Evolutionary conservation across 2,329 filamentous ascomycete genomes (phyloP).

Genomic region (Polychaeton citri): DNA sequence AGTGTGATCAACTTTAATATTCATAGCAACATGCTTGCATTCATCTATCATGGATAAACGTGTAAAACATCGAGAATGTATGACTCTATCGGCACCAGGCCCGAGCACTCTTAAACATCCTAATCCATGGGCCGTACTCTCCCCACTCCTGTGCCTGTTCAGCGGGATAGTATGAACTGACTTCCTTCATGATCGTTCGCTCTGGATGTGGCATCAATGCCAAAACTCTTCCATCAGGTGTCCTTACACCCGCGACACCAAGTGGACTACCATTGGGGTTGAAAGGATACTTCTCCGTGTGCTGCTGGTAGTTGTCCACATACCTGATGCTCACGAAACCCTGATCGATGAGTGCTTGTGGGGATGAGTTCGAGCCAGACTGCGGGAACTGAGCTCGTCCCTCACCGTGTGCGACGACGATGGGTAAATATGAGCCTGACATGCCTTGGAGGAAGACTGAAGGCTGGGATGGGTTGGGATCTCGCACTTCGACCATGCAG

Average conservation of each 20-base stretch:
- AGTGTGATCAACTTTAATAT: too few relatives aligned
- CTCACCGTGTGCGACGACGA: conserved; percentile 83
- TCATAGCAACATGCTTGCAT: too few relatives aligned
- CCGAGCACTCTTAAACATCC: conserved; percentile 77
- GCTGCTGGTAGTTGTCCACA: conserved; percentile 64
- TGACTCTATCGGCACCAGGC: conserved; percentile 77
- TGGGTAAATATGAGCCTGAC: conserved; percentile 67
- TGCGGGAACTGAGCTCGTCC: conserved; percentile 54
- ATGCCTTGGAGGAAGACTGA: conserved; percentile 89
- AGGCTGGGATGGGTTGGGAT: conserved; percentile 38
- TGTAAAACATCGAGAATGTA: too few relatives aligned
- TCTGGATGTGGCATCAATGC: conserved; percentile 93
- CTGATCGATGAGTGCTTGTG: conserved; percentile 43
- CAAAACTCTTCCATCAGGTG: conserved; percentile 63
- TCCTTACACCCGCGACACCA: conserved; percentile 70
- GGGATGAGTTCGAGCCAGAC: conserved; percentile 31
- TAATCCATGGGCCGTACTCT: conserved; percentile 71
- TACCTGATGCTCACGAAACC: conserved; percentile 70
- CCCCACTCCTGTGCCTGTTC: conserved; percentile 53
- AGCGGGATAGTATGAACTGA: conserved; percentile 63
- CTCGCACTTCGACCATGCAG: conserved; percentile 68
- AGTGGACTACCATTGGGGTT: conserved; percentile 79
- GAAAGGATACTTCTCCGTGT: conserved; percentile 72
- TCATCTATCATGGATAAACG: too few relatives aligned
- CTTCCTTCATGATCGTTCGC: conserved; percentile 69